Evolutionary conservation across 768 basidiomycete species (phyloP), one percentile per base, ranked within the genome.

Genomic region (Daedalea quercina): DNA sequence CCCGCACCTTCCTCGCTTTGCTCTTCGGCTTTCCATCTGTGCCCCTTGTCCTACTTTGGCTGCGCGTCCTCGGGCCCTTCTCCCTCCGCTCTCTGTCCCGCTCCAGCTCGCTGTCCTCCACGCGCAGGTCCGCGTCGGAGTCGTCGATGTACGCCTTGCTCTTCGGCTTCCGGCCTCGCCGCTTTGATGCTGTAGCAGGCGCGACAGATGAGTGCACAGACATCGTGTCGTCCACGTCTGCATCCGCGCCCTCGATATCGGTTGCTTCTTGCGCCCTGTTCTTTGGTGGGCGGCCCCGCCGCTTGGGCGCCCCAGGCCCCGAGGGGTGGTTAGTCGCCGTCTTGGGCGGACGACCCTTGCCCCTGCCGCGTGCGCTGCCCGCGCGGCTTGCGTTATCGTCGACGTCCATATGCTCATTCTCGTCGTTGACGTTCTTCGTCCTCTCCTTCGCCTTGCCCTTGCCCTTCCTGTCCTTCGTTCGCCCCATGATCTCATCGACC

Each of bases 401-500:
- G 17, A 65, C 62, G 47, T 62, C 62, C 60, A 65, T 66, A 31
- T 51, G 46, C 42, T 63, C 63, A 2, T 60, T 52, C 4, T 57
- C 60, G 2, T 47, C 54, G 1, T 51, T 51, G 13, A 19, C 40
- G 17, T 57, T 59, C 45, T 57, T 59, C 28, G 51, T 50, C 52
- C 62, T 63, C 44, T 53, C 54, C 53, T 60, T 63, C 17, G 43
- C 28, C 45, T 53, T 56, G 34, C 40, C 53, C 42, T 58, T 60
- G 1, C 37, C 35, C 48, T 55, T 58, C 31, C 56, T 55, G 2
- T 55, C 52, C 4, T 53, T 55, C 12, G 53, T 51, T 46, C 60
- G 60, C 3, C 51, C 55, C 24, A 59, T 58, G 51, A 69, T 68
- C 55, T 68, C 65, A 34, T 65, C 69, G 45, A 67, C 54, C 12